Base-by-base conservation (phyloP, 495 filamentous ascomycete species). In the Penicillium paxilli region DNA sequence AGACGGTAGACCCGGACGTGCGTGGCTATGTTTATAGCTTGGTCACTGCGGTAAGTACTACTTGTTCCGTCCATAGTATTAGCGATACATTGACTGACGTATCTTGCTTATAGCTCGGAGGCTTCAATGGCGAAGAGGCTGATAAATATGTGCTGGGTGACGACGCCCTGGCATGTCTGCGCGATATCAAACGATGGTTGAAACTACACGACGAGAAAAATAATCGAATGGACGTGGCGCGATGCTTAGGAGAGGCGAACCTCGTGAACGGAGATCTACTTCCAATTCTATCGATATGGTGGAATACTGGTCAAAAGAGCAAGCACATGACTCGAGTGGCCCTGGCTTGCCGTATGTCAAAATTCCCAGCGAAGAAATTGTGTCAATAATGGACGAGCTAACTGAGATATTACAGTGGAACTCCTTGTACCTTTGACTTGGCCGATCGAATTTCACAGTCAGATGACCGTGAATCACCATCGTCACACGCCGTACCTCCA, bases 401-500 rank as follows among this genome's bases (percentile, higher is more conserved):
- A 64, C 23, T 23, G 19, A 26, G 33, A n/a, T n/a, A n/a, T n/a
- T 30, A 17, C 24, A 85, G 78, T 97, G 71, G 93, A 98, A 67
- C 76, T 99, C 45, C 83, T 99, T 57, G 91, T 96, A 2, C 92
- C 93, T 24, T 77, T 99, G 61, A 99, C 94, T 23, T 98, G 93
- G 93, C 92, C 92, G 9, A 76, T 94, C 53, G 91, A 97, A 58
- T 85, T 88, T 57, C 83, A 92, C 57, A 75, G 78, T 42, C 80
- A 89, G 57, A 94, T 93, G 87, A 98, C 91, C 4, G 76, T 90
- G 58, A 97, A 98, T 67, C 91, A 98, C 65, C 87, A 94, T 63
- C 83, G 90, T 42, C 95, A 99, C 70, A 78, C 89, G 21, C 90
- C 93, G 5, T 95, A 91, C 46, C 75, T 99, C 10, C 87, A 93